Evolutionary conservation across 2,329 filamentous ascomycete species (phyloP).

Genomic region (Onygenales sp.): DNA sequence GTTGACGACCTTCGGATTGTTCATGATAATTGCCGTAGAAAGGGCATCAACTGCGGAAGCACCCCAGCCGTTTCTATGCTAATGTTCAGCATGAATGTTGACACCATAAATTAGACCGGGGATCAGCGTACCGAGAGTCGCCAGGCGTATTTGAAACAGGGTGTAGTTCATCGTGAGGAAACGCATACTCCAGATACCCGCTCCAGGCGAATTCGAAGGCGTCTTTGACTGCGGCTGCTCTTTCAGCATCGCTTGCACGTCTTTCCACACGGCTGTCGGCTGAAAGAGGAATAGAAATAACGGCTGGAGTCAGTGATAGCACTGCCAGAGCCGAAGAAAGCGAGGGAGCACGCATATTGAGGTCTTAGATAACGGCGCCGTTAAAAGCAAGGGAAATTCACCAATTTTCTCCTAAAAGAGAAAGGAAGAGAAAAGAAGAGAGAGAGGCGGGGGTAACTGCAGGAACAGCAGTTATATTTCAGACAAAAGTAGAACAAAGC

Average conservation of each 20-base stretch:
- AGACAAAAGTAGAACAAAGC: too few relatives aligned
- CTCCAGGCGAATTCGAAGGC: conserved; percentile 64
- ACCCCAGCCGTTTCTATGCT: conserved; percentile 69
- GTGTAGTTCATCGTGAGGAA: conserved; percentile 64
- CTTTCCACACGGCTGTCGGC: neutral
- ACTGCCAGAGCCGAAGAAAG: neutral
- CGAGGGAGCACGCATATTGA: neutral
- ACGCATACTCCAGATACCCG: conserved; percentile 64
- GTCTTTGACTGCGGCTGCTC: conserved; percentile 54
- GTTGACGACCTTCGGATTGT: conserved; percentile 55
- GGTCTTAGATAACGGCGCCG: too few relatives aligned
- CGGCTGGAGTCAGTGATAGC: conserved; percentile 2
- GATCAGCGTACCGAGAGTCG: conserved; percentile 55
- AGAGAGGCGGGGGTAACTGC: too few relatives aligned
- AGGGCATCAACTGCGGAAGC: conserved; percentile 74
- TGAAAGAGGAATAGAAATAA: conserved; percentile 5
- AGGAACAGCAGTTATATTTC: too few relatives aligned
- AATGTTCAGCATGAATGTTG: conserved; percentile 1
- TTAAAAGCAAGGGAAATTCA: too few relatives aligned
- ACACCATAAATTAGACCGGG: neutral
- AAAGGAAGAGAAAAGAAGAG: too few relatives aligned
- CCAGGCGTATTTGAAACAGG: conserved; percentile 56
- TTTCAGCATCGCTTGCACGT: conserved; percentile 10
- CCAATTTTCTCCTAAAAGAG: too few relatives aligned
- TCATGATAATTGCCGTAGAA: conserved; percentile 71